Evolutionary conservation across 164 flowering plant genomes (phyloP), one percentile per base, ranked within the genome.

Genomic region (Aristolochia californica): DNA sequence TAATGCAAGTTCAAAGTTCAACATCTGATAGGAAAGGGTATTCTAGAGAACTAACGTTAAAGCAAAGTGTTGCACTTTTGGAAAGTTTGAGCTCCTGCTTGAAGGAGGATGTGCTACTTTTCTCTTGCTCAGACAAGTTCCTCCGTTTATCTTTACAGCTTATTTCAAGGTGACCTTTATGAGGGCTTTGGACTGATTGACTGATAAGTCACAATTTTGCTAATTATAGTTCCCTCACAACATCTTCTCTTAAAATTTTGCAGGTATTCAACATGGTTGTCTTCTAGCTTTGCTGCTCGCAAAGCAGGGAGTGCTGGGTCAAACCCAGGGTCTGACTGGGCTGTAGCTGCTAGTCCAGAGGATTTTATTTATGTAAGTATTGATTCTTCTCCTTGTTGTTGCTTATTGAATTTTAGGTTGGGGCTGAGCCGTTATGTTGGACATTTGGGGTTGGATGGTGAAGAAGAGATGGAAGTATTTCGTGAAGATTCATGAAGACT

Each of bases 101-200:
- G 99, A 81, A 73, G 56, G 89, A 94, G 64, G 96, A 94, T 76
- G 85, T 89, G 64, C 73, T 89, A 60, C 72, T 89, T 54, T 48
- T 83, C 51, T 83, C 95, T 67, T 81, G 77, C 74, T 78, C 95
- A 23, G 97, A 94, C 77, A 89, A 86, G 80, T 89, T 94, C 64
- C 81, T 94, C 26, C 88, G 95, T 49, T 73, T 94, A 59, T 76
- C 91, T 57, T 74, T 94, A 76, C 97, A 94, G 77, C 97, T 94
- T 73, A 71, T 94, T 51, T 79, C 99, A 48, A 81, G 99, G 99
- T 85, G 24, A 71, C 62, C 57, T 59, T 60, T 16, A 34, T 65
- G n/a, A 23, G 34, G 21, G n/a, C 11, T 48, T 51, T 58, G 43
- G 34, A 18, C 57, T 56, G 44, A 38, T 12, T 62, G 24, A 1